phyloP scores from a whole-genome alignment of 2,329 filamentous ascomycete genomes.

The Epichloe glyceriae region DNA sequence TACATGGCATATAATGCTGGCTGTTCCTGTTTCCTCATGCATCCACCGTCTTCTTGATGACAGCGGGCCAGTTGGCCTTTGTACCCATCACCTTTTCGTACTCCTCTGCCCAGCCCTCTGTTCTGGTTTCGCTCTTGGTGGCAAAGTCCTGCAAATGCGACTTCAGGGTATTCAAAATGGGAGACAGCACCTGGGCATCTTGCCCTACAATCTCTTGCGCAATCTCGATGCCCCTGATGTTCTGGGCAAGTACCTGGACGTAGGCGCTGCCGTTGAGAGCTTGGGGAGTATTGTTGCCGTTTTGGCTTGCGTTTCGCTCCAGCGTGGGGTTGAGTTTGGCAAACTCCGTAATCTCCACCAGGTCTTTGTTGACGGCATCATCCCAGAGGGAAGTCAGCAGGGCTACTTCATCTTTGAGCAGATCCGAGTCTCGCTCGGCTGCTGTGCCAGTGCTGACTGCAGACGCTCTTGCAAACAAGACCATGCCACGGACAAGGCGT shows the following conservation, averaged over 20 bases:
- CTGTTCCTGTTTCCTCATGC: not conserved
- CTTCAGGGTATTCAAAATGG: slow-evolving; percentile 25
- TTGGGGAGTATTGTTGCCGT: slow-evolving; percentile 2
- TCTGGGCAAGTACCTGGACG: slow-evolving; percentile 17
- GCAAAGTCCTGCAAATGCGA: slow-evolving; percentile 23
- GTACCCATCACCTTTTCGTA: slow-evolving; percentile 17
- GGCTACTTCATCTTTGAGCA: slow-evolving; percentile 18
- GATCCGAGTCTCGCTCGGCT: slow-evolving; percentile 13
- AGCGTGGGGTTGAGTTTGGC: slow-evolving; percentile 12
- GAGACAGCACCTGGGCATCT: slow-evolving; percentile 19
- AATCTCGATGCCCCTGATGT: slow-evolving; percentile 29
- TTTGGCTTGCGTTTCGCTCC: slow-evolving; percentile 5
- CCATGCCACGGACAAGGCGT: slow-evolving; percentile 17
- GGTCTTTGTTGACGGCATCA: slow-evolving; percentile 8
- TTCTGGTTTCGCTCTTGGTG: slow-evolving; percentile 7
- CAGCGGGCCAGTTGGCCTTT: slow-evolving; percentile 16
- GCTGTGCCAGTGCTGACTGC: slow-evolving; percentile 13
- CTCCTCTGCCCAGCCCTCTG: slow-evolving; percentile 11
- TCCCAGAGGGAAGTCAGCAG: slow-evolving; percentile 17
- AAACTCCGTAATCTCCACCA: slow-evolving; percentile 13
- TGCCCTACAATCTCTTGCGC: slow-evolving; percentile 28
- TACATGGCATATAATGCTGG: not conserved
- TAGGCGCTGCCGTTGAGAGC: slow-evolving; percentile 16
- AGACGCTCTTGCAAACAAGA: slow-evolving; percentile 17
- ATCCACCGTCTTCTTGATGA: not conserved